These are phyloP conservation scores for Oryza punctata DNA, from an alignment of 176 grass and related monocot genomes.

Conservation along the genomic window DNA sequence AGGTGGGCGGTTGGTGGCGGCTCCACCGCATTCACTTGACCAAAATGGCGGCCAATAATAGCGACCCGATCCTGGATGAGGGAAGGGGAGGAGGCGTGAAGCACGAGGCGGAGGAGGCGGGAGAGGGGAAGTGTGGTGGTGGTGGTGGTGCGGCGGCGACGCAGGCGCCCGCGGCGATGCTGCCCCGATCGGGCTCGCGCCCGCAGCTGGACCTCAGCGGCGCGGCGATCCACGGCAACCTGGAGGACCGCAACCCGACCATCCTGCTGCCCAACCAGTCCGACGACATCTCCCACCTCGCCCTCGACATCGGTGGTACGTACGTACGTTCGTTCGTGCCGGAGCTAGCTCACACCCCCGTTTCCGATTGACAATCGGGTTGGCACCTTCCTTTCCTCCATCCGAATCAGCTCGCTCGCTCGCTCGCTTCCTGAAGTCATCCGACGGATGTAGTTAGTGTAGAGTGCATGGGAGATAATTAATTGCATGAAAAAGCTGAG, in stretches of 20 bases:
- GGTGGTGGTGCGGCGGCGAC: not conserved
- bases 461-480: not conserved
- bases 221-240: slow-evolving; percentile 87
- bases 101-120: slow-evolving; percentile 21
- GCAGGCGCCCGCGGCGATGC: slow-evolving; percentile 16
- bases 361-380: not conserved
- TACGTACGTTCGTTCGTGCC: slow-evolving; percentile 30
- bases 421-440: too few species aligned
- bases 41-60: slow-evolving; percentile 62
- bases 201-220: slow-evolving; percentile 93
- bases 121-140: not conserved
- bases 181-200: slow-evolving; percentile 77
- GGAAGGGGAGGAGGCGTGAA: slow-evolving; percentile 36
- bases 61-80: slow-evolving; percentile 38
- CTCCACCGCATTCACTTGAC: slow-evolving; percentile 40
- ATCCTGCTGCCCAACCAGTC: slow-evolving; percentile 97
- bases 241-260: slow-evolving; percentile 81
- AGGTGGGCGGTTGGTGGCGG: slow-evolving; percentile 55
- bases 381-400: too few species aligned
- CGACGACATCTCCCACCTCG: slow-evolving; percentile 96
- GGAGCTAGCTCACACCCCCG: not conserved
- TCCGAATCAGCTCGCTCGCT: too few species aligned
- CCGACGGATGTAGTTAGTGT: not conserved
- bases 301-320: slow-evolving; percentile 94
- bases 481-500: not conserved